Percentiles rank a stretch among this genome's conserved stretches.
These are phyloP conservation scores for Chlorella sorokiniana DNA, from an alignment of 139 green algal species.

Conservation along the genomic window DNA sequence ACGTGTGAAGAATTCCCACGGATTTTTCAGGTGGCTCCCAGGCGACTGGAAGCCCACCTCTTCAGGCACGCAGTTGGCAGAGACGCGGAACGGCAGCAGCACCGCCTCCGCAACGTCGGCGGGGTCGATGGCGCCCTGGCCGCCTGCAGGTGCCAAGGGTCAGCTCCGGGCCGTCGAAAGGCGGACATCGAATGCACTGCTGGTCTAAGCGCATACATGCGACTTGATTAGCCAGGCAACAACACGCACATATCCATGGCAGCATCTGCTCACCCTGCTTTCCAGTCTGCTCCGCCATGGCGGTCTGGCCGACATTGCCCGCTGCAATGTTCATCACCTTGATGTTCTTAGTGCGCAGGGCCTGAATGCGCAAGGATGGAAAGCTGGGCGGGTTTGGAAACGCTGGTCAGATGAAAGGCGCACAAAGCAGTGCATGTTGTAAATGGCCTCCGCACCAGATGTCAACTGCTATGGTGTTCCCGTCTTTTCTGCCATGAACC, in stretches of 20 bases:
- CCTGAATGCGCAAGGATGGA: background rate
- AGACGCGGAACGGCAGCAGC: slow-evolving; percentile 29
- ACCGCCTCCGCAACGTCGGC: slow-evolving; percentile 24
- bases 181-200: background rate
- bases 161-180: background rate
- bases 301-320: slow-evolving; percentile 15
- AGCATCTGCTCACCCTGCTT: slow-evolving; percentile 25
- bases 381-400: too few relatives aligned
- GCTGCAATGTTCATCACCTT: slow-evolving; percentile 19
- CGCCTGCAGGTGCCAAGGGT: slow-evolving; percentile 2
- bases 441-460: too few relatives aligned
- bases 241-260: background rate
- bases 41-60: too few relatives aligned
- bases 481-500: background rate
- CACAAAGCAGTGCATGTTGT: background rate
- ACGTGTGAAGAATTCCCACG: too few relatives aligned
- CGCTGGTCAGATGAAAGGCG: background rate
- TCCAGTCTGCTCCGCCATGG: slow-evolving; percentile 26
- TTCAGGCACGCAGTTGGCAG: slow-evolving; percentile 33
- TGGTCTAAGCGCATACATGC: too few relatives aligned
- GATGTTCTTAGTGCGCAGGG: slow-evolving; percentile 20
- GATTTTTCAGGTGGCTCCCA: too few relatives aligned
- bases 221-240: too few relatives aligned
- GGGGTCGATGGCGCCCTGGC: slow-evolving; percentile 31
- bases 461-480: too few relatives aligned